phyloP scores from a whole-genome alignment of 1,284 basidiomycete genomes.

The Trichosporon asahii region DNA sequence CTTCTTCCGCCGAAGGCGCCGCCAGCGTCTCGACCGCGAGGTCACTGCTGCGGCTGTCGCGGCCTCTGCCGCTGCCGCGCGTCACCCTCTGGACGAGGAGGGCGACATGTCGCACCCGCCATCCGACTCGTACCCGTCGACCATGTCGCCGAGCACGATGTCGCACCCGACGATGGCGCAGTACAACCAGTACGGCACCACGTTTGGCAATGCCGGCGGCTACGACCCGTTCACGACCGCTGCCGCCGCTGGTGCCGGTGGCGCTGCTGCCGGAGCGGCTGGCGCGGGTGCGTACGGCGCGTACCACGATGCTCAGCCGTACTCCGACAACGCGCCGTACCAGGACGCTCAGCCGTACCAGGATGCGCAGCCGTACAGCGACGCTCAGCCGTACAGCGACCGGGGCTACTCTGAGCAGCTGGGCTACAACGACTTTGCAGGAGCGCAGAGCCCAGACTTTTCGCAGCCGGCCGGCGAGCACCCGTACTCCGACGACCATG shows the following conservation, averaged over 20 bases:
- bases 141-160: constrained; percentile 45
- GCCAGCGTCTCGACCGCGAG: constrained; percentile 51
- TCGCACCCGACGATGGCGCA: constrained; percentile 48
- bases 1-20: constrained; percentile 48
- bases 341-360: not conserved
- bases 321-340: constrained; percentile 7
- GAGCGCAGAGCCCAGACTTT: not conserved
- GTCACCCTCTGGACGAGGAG: constrained; percentile 52
- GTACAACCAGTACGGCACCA: constrained; percentile 47
- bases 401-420: constrained; percentile 17
- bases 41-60: constrained; percentile 53
- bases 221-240: constrained; percentile 46
- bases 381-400: not conserved
- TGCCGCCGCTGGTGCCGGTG: constrained; percentile 17
- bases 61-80: constrained; percentile 39
- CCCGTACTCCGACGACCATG: constrained; percentile 16
- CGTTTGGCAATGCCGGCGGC: constrained; percentile 43
- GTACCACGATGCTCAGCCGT: constrained; percentile 4
- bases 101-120: constrained; percentile 25
- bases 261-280: constrained; percentile 26
- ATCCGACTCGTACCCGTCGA: constrained; percentile 37
- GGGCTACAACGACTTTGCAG: constrained; percentile 14
- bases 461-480: constrained; percentile 12
- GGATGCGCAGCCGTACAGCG: not conserved
- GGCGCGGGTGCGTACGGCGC: constrained; percentile 21